Percentiles rank a stretch among this genome's conserved stretches.
These are phyloP conservation scores for Firmiana major DNA, from an alignment of 345 rosid genomes.

Conservation along the genomic window DNA sequence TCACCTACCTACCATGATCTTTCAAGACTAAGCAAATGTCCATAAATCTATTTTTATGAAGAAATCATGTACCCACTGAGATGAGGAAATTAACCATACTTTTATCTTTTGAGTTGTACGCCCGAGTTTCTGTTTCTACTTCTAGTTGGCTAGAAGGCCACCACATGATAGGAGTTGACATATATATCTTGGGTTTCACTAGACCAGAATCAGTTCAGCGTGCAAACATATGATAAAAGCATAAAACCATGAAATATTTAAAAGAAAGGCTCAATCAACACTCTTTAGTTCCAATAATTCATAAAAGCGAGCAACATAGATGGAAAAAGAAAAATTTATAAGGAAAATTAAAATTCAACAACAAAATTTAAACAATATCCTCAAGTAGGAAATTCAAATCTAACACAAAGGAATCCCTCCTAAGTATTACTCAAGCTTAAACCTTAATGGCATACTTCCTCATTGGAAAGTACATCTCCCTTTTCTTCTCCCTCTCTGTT, in stretches of 20 bases:
- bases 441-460: conserved; percentile 61
- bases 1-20: neutral
- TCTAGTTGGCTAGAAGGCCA: too few relatives aligned
- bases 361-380: conserved; percentile 2
- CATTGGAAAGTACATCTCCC: conserved; percentile 62
- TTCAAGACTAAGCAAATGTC: neutral
- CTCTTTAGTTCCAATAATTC: neutral
- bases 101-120: too few relatives aligned
- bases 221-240: neutral
- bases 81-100: neutral
- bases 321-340: neutral
- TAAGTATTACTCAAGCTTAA: conserved; percentile 9
- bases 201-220: neutral
- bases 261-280: neutral
- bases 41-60: too few relatives aligned
- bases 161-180: too few relatives aligned
- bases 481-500: conserved; percentile 67
- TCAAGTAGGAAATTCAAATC: neutral
- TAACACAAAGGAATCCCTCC: conserved; percentile 1
- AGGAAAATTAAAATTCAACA: conserved; percentile 5
- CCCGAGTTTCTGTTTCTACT: too few relatives aligned
- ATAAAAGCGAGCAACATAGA: neutral
- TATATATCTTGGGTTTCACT: neutral
- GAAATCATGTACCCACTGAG: neutral
- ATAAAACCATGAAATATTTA: neutral